These are phyloP conservation scores for Batkoa obscura DNA, from an alignment of 371 early-diverging fungal species.

Conservation along the genomic window DNA sequence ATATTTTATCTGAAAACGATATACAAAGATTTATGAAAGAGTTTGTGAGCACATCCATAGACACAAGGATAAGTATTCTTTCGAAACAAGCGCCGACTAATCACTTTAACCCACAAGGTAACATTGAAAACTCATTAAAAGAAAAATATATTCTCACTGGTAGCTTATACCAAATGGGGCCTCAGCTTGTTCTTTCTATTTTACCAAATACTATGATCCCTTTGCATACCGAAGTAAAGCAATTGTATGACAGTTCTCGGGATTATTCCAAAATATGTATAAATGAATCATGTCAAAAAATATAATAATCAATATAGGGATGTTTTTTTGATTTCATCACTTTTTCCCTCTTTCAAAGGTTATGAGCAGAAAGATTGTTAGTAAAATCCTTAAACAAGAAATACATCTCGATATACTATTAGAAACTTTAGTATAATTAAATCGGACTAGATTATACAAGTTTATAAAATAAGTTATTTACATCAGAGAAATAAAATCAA, in stretches of 20 bases:
- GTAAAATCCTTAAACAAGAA: too few species aligned
- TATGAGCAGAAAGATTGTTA: too few species aligned
- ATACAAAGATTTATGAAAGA: constrained; percentile 31
- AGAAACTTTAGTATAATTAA: too few species aligned
- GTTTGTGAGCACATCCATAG: constrained; percentile 23
- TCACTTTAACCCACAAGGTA: constrained; percentile 41
- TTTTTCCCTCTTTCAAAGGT: too few species aligned
- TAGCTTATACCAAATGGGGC: constrained; percentile 42
- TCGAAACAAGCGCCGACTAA: constrained; percentile 46
- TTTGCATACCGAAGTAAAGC: constrained; percentile 87
- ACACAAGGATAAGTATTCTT: constrained; percentile 35
- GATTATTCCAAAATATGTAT: constrained; percentile 82
- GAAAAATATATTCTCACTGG: constrained; percentile 28
- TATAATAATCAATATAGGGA: constrained; percentile 36
- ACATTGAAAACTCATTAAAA: constrained; percentile 32
- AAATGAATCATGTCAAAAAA: constrained; percentile 43
- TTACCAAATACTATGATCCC: constrained; percentile 67
- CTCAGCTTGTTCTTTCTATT: constrained; percentile 70
- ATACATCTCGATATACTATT: too few species aligned
- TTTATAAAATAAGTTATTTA: too few species aligned
- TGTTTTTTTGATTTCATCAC: too few species aligned
- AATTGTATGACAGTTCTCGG: constrained; percentile 79
- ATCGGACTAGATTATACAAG: too few species aligned
- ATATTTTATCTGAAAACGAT: constrained; percentile 23
- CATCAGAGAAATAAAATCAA: too few species aligned